These are phyloP conservation scores for Amanita polypyramis DNA, from an alignment of 768 basidiomycete genomes.

Conservation along the genomic window DNA sequence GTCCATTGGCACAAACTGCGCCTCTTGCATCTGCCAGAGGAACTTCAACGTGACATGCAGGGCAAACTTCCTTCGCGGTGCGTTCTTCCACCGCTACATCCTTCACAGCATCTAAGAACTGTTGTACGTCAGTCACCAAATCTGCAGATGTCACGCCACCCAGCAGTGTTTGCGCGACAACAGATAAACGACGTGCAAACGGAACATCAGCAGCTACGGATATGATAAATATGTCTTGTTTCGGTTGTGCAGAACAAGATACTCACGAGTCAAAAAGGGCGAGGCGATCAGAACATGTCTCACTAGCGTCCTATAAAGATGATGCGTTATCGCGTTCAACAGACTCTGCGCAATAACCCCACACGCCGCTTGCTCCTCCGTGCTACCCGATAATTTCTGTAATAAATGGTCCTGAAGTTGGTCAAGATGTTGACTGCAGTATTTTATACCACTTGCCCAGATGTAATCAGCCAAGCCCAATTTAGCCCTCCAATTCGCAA, in stretches of 20 bases:
- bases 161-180: neutral
- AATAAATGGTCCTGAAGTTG: neutral
- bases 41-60: slow-evolving; percentile 58
- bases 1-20: slow-evolving; percentile 62
- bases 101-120: slow-evolving; percentile 20
- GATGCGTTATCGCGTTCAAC: slow-evolving; percentile 41
- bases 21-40: slow-evolving; percentile 46
- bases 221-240: too few species aligned
- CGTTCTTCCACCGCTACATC: slow-evolving; percentile 23
- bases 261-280: slow-evolving; percentile 34
- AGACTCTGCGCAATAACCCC: slow-evolving; percentile 42
- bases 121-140: slow-evolving; percentile 24
- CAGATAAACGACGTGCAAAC: neutral
- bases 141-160: slow-evolving; percentile 29
- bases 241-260: neutral
- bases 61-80: slow-evolving; percentile 46
- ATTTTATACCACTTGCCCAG: slow-evolving; percentile 27
- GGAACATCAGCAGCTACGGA: neutral
- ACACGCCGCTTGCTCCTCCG: slow-evolving; percentile 31
- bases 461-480: slow-evolving; percentile 41
- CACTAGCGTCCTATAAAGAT: slow-evolving; percentile 42
- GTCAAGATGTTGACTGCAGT: neutral
- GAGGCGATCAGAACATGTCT: slow-evolving; percentile 43
- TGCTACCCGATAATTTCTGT: slow-evolving; percentile 38
- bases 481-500: slow-evolving; percentile 45